phyloP scores from a whole-genome alignment of 192 early-diverging fungal genomes.

The Backusella australiensis region DNA sequence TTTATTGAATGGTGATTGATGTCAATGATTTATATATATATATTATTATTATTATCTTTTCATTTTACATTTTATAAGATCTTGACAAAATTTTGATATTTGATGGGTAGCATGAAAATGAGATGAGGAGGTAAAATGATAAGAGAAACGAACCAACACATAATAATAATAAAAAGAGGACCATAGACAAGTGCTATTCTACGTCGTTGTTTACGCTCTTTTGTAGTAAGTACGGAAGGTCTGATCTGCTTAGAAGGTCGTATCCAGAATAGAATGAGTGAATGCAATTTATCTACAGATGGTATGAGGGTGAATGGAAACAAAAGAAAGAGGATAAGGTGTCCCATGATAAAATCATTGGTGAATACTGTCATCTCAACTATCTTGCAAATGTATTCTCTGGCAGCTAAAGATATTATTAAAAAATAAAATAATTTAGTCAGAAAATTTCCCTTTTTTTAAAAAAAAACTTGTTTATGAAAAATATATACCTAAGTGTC shows the following conservation, averaged over 20 bases:
- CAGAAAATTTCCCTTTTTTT: background rate
- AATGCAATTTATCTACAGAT: constrained; percentile 61
- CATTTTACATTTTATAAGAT: background rate
- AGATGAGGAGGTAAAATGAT: constrained; percentile 43
- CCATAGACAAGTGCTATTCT: constrained; percentile 52
- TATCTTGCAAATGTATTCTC: constrained; percentile 75
- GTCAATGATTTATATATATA: background rate
- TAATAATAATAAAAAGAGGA: constrained; percentile 51
- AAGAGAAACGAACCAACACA: constrained; percentile 50
- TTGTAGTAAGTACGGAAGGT: constrained; percentile 63
- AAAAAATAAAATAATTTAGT: constrained; percentile 42
- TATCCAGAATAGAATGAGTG: constrained; percentile 67
- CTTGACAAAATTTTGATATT: constrained; percentile 8
- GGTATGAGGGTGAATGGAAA: constrained; percentile 64
- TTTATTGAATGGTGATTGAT: background rate
- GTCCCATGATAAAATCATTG: constrained; percentile 64
- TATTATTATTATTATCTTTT: background rate
- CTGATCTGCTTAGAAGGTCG: constrained; percentile 63
- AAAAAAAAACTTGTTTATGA: background rate
- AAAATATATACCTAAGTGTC: background rate
- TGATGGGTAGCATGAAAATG: background rate
- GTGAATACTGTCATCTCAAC: constrained; percentile 75
- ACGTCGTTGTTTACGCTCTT: constrained; percentile 58
- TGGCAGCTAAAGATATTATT: constrained; percentile 39
- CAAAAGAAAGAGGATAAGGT: constrained; percentile 71